A percentile compares a stretch with the other conserved stretches of the same genome.
Conservation (phyloP, 2,329 filamentous ascomycete genomes). For the Exophiala lecanii-corni region DNA sequence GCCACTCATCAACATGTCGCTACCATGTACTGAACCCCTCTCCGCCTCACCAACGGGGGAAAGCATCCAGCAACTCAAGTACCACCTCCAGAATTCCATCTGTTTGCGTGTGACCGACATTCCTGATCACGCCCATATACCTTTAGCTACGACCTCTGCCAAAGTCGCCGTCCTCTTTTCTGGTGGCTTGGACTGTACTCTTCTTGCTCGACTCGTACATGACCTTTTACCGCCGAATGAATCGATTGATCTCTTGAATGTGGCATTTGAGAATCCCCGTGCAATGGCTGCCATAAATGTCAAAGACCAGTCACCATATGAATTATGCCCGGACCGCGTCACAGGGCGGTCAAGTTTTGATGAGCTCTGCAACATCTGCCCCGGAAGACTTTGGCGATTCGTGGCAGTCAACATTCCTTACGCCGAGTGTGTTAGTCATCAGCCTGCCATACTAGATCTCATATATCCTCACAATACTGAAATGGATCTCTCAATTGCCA, state of each 20-base stretch:
- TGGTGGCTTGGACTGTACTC: conserved; percentile 86
- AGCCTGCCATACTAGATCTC: conserved; percentile 64
- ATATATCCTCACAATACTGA: conserved; percentile 95
- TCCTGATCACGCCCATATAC: conserved; percentile 16
- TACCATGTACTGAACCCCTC: background rate
- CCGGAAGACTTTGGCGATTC: conserved; percentile 73
- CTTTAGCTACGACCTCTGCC: conserved; percentile 26
- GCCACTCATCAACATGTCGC: conserved; percentile 9
- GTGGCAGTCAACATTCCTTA: conserved; percentile 77
- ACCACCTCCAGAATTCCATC: conserved; percentile 20
- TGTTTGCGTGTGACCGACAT: conserved; percentile 21
- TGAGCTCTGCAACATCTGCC: conserved; percentile 69
- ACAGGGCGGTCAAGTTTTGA: conserved; percentile 75
- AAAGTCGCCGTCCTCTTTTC: conserved; percentile 81
- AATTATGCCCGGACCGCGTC: conserved; percentile 82
- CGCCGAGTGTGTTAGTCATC: conserved; percentile 64
- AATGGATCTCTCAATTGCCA: conserved; percentile 95
- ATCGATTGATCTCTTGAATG: conserved; percentile 82
- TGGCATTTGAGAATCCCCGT: conserved; percentile 92
- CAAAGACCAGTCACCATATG: conserved; percentile 56
- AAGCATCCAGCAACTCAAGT: conserved; percentile 10
- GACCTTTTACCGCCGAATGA: conserved; percentile 66
- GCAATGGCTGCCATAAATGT: conserved; percentile 51
- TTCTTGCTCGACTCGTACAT: conserved; percentile 75
- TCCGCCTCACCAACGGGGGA: conserved; percentile 8